Evolutionary conservation across 2,329 filamentous ascomycete species (phyloP).

Genomic region (Orbilia ellipsospora): DNA sequence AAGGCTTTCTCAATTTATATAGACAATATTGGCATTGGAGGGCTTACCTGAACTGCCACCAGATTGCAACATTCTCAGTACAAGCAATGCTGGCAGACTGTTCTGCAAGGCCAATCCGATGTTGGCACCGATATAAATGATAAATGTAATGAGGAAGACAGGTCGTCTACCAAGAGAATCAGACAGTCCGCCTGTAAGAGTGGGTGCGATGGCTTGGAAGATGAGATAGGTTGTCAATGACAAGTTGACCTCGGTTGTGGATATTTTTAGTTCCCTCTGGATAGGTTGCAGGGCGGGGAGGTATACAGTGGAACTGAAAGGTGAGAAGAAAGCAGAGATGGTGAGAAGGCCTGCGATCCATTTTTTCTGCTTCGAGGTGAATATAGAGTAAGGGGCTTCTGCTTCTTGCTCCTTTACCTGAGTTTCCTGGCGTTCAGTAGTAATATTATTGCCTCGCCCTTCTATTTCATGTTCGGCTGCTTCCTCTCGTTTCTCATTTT

Average conservation of each 20-base stretch:
- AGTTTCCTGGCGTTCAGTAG: not conserved
- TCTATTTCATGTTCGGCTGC: not conserved
- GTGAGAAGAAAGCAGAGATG: slow-evolving; percentile 51
- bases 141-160: slow-evolving; percentile 70
- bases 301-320: slow-evolving; percentile 64
- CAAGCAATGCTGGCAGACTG: slow-evolving; percentile 69
- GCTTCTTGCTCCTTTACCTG: not conserved
- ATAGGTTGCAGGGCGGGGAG: slow-evolving; percentile 68
- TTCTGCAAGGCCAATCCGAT: slow-evolving; percentile 71
- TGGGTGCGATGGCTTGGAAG: slow-evolving; percentile 72
- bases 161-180: slow-evolving; percentile 72
- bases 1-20: not conserved
- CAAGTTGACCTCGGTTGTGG: slow-evolving; percentile 64
- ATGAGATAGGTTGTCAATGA: slow-evolving; percentile 70
- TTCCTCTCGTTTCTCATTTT: slow-evolving; percentile 22
- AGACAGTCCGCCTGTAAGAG: slow-evolving; percentile 72
- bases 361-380: slow-evolving; percentile 30
- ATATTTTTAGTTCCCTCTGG: slow-evolving; percentile 66
- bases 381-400: slow-evolving; percentile 24
- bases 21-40: not conserved
- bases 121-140: slow-evolving; percentile 70
- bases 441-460: no score
- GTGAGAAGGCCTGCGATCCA: slow-evolving; percentile 44
- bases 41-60: slow-evolving; percentile 68
- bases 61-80: slow-evolving; percentile 73